A percentile compares a stretch with the other conserved stretches of the same genome.
Evolutionary conservation across 257 asterid genomes (phyloP).

Genomic region (Prunella vulgaris): DNA sequence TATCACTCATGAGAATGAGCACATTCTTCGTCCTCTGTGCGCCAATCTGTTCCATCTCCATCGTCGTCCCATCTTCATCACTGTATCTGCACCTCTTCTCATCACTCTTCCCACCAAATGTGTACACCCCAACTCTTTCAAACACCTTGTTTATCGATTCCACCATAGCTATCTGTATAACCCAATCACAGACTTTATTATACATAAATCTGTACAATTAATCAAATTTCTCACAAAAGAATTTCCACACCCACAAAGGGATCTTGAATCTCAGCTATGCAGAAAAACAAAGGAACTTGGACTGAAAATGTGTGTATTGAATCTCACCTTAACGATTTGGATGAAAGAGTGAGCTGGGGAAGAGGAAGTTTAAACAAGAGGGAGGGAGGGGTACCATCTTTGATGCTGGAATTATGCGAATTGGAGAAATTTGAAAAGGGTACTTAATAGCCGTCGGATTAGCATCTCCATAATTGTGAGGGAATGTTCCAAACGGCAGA

Average conservation of each 20-base stretch:
- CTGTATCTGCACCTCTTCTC: slow-evolving; percentile 36
- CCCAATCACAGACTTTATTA: no score
- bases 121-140: slow-evolving; percentile 71
- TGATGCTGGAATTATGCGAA: slow-evolving; percentile 29
- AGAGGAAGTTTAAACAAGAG: slow-evolving; percentile 8
- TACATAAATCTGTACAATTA: neutral
- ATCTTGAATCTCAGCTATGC: neutral
- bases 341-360: slow-evolving; percentile 2
- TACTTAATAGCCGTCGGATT: slow-evolving; percentile 17
- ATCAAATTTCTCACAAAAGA: neutral
- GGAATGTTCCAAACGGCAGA: slow-evolving; percentile 32
- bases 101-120: slow-evolving; percentile 43
- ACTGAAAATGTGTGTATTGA: neutral
- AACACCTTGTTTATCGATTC: slow-evolving; percentile 64
- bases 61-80: slow-evolving; percentile 50
- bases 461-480: neutral
- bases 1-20: slow-evolving; percentile 87
- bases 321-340: slow-evolving; percentile 8
- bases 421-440: neutral
- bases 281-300: neutral
- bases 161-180: slow-evolving; percentile 52
- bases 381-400: slow-evolving; percentile 10
- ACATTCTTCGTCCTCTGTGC: slow-evolving; percentile 86
- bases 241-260: no score
- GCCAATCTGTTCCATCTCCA: slow-evolving; percentile 75